A percentile compares a stretch with the other conserved stretches of the same genome.
These are phyloP conservation scores for Tetraselmis chui DNA, from an alignment of 139 green algal genomes.

Conservation along the genomic window DNA sequence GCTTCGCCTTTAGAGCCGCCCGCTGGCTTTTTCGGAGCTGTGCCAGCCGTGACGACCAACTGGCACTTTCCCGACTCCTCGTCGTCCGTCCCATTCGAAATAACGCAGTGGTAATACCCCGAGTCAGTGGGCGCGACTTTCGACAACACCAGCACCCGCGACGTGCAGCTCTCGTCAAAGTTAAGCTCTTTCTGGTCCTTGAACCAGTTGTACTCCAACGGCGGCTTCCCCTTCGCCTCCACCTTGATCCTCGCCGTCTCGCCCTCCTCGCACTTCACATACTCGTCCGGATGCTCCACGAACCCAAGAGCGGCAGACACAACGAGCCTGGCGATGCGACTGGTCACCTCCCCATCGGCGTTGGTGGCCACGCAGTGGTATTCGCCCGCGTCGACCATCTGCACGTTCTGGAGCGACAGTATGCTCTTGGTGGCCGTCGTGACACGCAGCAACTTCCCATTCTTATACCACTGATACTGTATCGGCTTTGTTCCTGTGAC, in stretches of 20 bases:
- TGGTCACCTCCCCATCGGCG: not conserved
- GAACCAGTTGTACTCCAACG: not conserved
- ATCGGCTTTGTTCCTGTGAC: conserved; percentile 41
- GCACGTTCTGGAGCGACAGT: conserved; percentile 40
- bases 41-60: not conserved
- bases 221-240: not conserved
- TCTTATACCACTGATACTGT: conserved; percentile 50
- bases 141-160: not conserved
- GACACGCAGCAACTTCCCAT: conserved; percentile 29
- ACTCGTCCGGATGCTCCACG: not conserved
- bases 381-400: conserved; percentile 16
- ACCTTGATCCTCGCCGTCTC: not conserved
- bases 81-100: not conserved
- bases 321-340: not conserved
- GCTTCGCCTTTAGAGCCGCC: too few relatives aligned
- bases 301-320: not conserved
- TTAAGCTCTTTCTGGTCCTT: not conserved
- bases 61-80: not conserved
- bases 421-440: conserved; percentile 29
- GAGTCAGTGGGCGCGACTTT: not conserved
- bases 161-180: not conserved
- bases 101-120: not conserved
- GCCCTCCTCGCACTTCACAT: not conserved
- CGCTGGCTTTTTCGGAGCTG: not conserved
- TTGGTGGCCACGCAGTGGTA: conserved; percentile 23